Percentiles rank a stretch among this genome's conserved stretches.
phyloP scores from a whole-genome alignment of 345 rosid species.

The Eutrema japonicum region DNA sequence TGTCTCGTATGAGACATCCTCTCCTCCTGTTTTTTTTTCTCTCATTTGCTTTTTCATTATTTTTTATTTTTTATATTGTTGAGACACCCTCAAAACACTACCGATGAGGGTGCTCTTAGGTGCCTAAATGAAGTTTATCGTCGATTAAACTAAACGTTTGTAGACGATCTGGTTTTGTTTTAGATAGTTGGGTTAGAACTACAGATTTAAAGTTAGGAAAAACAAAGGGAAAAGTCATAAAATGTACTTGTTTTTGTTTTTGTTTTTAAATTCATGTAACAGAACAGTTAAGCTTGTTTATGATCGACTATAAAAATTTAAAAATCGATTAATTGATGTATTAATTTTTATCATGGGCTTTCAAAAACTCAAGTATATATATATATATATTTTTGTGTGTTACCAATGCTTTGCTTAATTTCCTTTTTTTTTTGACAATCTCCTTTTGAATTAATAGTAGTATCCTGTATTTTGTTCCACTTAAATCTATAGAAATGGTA shows the following conservation, averaged over 20 bases:
- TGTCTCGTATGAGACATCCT: too few relatives aligned
- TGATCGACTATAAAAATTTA: neutral
- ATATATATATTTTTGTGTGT: too few relatives aligned
- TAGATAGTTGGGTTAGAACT: neutral
- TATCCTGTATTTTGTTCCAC: neutral
- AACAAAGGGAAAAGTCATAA: neutral
- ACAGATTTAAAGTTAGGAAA: neutral
- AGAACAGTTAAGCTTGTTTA: neutral
- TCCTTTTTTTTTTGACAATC: too few relatives aligned
- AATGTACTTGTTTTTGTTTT: too few relatives aligned
- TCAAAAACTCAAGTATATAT: too few relatives aligned
- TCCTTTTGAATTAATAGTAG: neutral
- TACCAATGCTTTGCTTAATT: neutral
- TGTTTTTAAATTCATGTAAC: too few relatives aligned
- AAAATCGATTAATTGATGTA: neutral
- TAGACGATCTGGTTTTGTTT: neutral
- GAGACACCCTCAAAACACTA: too few relatives aligned
- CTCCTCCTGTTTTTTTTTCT: too few relatives aligned
- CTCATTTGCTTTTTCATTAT: too few relatives aligned
- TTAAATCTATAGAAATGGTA: neutral
- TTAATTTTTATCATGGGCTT: too few relatives aligned
- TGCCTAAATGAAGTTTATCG: neutral
- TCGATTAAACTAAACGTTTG: slow-evolving; percentile 2
- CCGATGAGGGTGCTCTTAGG: neutral
- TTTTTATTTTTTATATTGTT: too few relatives aligned